Evolutionary conservation across 331 rosid genomes (phyloP).

Genomic region (Rhamnella rubrinervis): DNA sequence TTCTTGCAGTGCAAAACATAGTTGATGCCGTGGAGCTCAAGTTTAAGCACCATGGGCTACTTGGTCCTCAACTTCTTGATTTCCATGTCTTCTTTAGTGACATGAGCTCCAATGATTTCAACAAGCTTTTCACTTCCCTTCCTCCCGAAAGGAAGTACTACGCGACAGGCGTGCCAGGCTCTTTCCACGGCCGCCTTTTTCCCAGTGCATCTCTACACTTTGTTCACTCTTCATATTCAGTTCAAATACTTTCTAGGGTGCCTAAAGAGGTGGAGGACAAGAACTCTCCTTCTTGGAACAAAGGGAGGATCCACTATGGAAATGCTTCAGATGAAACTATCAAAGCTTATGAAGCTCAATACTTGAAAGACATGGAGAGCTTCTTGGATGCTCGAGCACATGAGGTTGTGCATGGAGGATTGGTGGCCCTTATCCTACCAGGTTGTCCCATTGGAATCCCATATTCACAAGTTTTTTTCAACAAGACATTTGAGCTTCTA

Average conservation of each 20-base stretch:
- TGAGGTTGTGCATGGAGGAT: constrained; percentile 27
- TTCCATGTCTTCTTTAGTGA: constrained; percentile 31
- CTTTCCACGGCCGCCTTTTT: constrained; percentile 18
- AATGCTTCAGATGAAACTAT: constrained; percentile 10
- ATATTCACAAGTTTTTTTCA: neutral
- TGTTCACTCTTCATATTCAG: constrained; percentile 23
- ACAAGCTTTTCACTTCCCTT: constrained; percentile 22
- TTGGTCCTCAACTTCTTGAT: constrained; percentile 8
- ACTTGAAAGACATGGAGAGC: constrained; percentile 10
- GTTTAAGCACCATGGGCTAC: neutral
- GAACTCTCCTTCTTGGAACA: constrained; percentile 24
- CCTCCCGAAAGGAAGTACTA: constrained; percentile 21
- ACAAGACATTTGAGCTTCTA: neutral
- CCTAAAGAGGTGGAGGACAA: constrained; percentile 11
- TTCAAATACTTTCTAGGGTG: constrained; percentile 21
- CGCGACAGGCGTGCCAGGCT: constrained; percentile 17
- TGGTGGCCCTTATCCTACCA: constrained; percentile 9
- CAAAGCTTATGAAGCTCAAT: constrained; percentile 17
- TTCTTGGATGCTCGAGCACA: constrained; percentile 18
- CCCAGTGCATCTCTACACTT: constrained; percentile 22
- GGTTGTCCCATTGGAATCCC: constrained; percentile 12
- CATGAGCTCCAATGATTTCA: constrained; percentile 19
- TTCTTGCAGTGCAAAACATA: constrained; percentile 8
- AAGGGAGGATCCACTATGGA: constrained; percentile 19
- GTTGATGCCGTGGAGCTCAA: neutral